Evolutionary conservation across 768 basidiomycete species (phyloP).

Genomic region (Hygrophorus russula): DNA sequence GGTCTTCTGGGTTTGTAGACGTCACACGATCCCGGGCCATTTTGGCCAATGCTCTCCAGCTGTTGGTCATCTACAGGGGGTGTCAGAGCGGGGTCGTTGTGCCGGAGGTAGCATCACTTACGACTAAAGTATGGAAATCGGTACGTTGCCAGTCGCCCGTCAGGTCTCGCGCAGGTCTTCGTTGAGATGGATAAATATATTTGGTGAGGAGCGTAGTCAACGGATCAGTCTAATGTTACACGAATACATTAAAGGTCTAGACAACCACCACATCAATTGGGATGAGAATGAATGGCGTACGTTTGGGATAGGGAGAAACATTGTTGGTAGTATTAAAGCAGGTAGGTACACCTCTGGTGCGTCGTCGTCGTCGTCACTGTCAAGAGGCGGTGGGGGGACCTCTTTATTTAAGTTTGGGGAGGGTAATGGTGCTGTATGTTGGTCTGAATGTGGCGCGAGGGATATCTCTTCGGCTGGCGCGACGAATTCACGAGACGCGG

Average conservation of each 20-base stretch:
- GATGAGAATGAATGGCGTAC: slow-evolving; percentile 50
- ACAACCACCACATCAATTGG: slow-evolving; percentile 53
- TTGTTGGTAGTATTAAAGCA: slow-evolving; percentile 56
- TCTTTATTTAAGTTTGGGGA: slow-evolving; percentile 41
- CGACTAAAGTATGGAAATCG: slow-evolving; percentile 73
- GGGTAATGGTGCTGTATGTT: slow-evolving; percentile 16
- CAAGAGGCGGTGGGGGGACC: slow-evolving; percentile 32
- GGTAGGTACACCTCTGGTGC: slow-evolving; percentile 55
- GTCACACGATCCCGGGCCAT: slow-evolving; percentile 79
- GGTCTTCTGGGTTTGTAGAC: slow-evolving; percentile 55
- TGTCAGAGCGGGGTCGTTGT: slow-evolving; percentile 12
- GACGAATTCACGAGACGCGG: slow-evolving; percentile 22
- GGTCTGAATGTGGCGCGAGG: slow-evolving; percentile 11
- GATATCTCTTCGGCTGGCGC: slow-evolving; percentile 30
- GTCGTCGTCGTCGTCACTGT: slow-evolving; percentile 37
- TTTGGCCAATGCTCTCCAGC: slow-evolving; percentile 74
- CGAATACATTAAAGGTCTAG: slow-evolving; percentile 33
- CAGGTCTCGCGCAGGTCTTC: slow-evolving; percentile 61
- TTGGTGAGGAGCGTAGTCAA: slow-evolving; percentile 72
- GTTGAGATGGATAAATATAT: slow-evolving; percentile 71
- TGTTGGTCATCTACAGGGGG: slow-evolving; percentile 64
- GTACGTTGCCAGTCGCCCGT: slow-evolving; percentile 62
- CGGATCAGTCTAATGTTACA: slow-evolving; percentile 65
- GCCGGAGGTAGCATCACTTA: slow-evolving; percentile 28
- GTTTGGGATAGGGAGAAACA: slow-evolving; percentile 86